Evolutionary conservation across 257 asterid genomes (phyloP), one percentile per base, ranked within the genome.

Genomic region (Fraxinus excelsior): DNA sequence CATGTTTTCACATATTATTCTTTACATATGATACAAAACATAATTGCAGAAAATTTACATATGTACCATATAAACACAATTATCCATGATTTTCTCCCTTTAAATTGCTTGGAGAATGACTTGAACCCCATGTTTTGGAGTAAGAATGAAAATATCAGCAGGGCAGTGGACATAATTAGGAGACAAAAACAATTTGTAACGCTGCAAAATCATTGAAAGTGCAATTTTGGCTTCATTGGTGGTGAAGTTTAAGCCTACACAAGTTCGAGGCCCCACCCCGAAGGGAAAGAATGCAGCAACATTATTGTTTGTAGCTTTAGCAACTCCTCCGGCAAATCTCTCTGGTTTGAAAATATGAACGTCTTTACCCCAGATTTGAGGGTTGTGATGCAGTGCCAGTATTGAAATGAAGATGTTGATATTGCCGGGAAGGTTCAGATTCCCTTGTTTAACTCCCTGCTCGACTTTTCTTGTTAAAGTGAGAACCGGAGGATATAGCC

Each of bases 191-290:
- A 86, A 72, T 85, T 84, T 81, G 79, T 79, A 88, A 35, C 85
- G 87, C 56, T 84, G 89, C 80, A 90, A 60, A 67, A 90, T 81
- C 90, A 88, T 90, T 0, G 91, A 84, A 1, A 90, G 77, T 5
- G 87, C 85, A 66, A 90, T 73, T 85, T 90, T 90, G 34, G 88
- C 84, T 80, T 90, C 95, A 51, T 82, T 86, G 18, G 91, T 86
- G 6, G 91, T 80, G 73, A 90, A 86, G 75, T 88, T 88, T 46
- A 86, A 78, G 40, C 92, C 95, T 0, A 85, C 92, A 76, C 95
- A 90, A 80, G 91, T 88, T 28, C 90, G 80, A 53, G 87, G 86
- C 46, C 92, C 95, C 79, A 83, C 25, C 14, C 95, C 95, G 14
- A 90, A 90, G 0, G 95, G 95, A 0, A 88, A 25, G 64, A 86